A percentile compares a stretch with the other conserved stretches of the same genome.
phyloP scores from a whole-genome alignment of 2,329 filamentous ascomycete genomes.

The Phaeophleospora eucalypticola region DNA sequence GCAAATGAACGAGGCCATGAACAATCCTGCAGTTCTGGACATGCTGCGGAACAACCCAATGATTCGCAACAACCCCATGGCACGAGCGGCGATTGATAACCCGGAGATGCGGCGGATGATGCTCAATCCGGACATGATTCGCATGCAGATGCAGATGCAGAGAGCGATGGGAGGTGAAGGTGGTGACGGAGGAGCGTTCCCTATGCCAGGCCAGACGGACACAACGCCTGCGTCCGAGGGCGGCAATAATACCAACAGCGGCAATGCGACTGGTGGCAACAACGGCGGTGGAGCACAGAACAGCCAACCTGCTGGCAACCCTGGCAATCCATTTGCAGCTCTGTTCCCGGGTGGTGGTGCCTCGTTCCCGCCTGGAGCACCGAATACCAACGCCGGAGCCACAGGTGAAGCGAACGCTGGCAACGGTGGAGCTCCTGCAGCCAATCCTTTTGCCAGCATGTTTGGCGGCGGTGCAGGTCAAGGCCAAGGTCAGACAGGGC shows the following conservation, averaged over 20 bases:
- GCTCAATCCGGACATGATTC: slow-evolving; percentile 80
- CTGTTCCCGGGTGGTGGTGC: slow-evolving; percentile 46
- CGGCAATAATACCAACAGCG: slow-evolving; percentile 33
- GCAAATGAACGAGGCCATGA: slow-evolving; percentile 88
- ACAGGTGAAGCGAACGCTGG: slow-evolving; percentile 45
- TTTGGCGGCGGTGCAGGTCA: slow-evolving; percentile 44
- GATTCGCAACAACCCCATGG: slow-evolving; percentile 86
- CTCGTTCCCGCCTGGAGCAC: slow-evolving; percentile 8
- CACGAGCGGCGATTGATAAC: slow-evolving; percentile 80
- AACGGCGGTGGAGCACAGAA: slow-evolving; percentile 24
- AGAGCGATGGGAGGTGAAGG: slow-evolving; percentile 56
- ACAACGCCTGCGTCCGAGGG: slow-evolving; percentile 56
- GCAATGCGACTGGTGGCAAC: slow-evolving; percentile 13
- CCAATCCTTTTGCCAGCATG: slow-evolving; percentile 66
- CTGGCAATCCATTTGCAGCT: slow-evolving; percentile 58
- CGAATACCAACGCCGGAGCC: slow-evolving; percentile 21
- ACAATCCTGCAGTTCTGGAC: slow-evolving; percentile 90
- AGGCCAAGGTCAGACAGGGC: slow-evolving; percentile 8
- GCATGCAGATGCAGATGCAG: slow-evolving; percentile 79
- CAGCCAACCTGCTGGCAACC: slow-evolving; percentile 38
- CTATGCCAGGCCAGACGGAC: slow-evolving; percentile 87
- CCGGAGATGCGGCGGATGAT: slow-evolving; percentile 89
- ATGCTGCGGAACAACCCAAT: slow-evolving; percentile 63
- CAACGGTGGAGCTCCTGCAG: slow-evolving; percentile 26
- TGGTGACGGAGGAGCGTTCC: slow-evolving; percentile 59